phyloP scores from a whole-genome alignment of 139 green algal species.

The Diplosphaera chodatii region DNA sequence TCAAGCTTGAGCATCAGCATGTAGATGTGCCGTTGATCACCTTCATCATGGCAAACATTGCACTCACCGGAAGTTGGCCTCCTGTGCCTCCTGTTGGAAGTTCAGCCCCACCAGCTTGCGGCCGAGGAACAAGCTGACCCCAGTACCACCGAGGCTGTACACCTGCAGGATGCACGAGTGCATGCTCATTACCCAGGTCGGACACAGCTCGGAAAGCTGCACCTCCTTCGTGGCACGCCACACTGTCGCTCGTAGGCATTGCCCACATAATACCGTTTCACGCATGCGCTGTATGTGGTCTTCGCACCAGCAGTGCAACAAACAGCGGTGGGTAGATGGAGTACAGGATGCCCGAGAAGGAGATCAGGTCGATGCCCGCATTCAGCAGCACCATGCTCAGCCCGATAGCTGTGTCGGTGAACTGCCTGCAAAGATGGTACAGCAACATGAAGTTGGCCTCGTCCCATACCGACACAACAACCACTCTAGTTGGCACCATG shows the following conservation, averaged over 20 bases:
- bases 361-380: constrained; percentile 82
- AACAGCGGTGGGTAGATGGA: constrained; percentile 98
- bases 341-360: constrained; percentile 94
- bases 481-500: too few species aligned
- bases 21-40: too few species aligned
- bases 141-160: constrained; percentile 90
- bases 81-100: constrained; percentile 92
- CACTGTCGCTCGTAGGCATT: too few species aligned
- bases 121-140: constrained; percentile 58
- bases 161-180: too few species aligned
- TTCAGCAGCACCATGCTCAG: constrained; percentile 85
- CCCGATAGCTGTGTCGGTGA: constrained; percentile 81
- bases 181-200: too few species aligned
- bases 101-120: constrained; percentile 86
- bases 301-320: constrained; percentile 73
- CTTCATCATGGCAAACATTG: not conserved
- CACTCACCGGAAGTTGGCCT: constrained; percentile 73
- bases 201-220: too few species aligned
- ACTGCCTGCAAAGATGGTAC: constrained; percentile 67
- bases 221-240: too few species aligned
- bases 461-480: too few species aligned
- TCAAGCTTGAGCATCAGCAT: too few species aligned
- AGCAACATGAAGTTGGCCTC: too few species aligned
- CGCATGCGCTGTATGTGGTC: too few species aligned
- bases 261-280: too few species aligned